Evolutionary conservation across 2,329 filamentous ascomycete species (phyloP).

Genomic region (Aciculosporium take): DNA sequence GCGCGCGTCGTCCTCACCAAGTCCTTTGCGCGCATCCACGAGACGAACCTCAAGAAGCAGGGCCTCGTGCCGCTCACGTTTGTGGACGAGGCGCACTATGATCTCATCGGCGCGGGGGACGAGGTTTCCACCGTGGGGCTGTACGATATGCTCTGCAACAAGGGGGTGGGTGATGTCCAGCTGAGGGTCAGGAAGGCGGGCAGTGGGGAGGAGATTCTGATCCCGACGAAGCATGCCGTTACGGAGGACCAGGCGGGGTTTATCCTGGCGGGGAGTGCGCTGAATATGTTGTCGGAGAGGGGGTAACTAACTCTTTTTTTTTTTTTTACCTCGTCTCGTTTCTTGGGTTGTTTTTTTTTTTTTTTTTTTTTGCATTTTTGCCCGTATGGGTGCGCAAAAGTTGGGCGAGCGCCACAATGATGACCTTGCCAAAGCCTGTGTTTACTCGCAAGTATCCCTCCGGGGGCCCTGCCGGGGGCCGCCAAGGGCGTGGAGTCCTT

Average conservation of each 20-base stretch:
- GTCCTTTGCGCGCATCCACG: slow-evolving; percentile 82
- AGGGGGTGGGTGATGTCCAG: slow-evolving; percentile 63
- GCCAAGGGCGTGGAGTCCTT: too few relatives aligned
- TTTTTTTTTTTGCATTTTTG: neutral
- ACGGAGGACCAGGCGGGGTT: slow-evolving; percentile 84
- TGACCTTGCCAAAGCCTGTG: too few relatives aligned
- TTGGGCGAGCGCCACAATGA: too few relatives aligned
- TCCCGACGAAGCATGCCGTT: slow-evolving; percentile 77
- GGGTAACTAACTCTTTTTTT: slow-evolving; percentile 8
- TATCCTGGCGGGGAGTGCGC: slow-evolving; percentile 80
- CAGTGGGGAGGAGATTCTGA: slow-evolving; percentile 48
- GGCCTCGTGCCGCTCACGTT: slow-evolving; percentile 92
- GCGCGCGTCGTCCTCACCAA: slow-evolving; percentile 73
- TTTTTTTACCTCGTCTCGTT: neutral
- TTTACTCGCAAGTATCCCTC: too few relatives aligned
- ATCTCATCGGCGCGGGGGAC: slow-evolving; percentile 69
- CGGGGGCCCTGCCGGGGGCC: too few relatives aligned
- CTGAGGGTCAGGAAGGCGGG: slow-evolving; percentile 46
- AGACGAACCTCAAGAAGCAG: slow-evolving; percentile 95
- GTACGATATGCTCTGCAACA: slow-evolving; percentile 62
- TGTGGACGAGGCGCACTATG: slow-evolving; percentile 76
- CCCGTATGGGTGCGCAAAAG: too few relatives aligned
- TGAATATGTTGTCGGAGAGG: slow-evolving; percentile 71
- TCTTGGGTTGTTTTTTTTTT: too few relatives aligned
- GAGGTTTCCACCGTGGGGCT: slow-evolving; percentile 70